Evolutionary conservation across 2,329 filamentous ascomycete species (phyloP).

Genomic region (Chrysoporthe cubensis): DNA sequence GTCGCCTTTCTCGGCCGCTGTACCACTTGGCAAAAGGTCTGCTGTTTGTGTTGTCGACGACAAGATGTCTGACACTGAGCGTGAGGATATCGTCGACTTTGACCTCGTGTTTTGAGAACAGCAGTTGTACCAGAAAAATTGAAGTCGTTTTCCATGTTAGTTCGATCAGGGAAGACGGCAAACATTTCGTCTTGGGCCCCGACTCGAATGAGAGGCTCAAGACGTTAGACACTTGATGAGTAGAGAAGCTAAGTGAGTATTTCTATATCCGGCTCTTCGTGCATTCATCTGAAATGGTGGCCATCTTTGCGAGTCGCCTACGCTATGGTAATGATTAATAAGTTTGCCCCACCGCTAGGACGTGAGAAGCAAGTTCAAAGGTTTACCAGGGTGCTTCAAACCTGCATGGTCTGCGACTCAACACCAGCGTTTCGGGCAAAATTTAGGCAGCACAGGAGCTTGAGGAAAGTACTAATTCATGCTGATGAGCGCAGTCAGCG

Average conservation of each 20-base stretch:
- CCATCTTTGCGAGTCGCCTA: constrained; percentile 63
- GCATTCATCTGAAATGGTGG: constrained; percentile 44
- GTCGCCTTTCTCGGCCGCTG: constrained; percentile 35
- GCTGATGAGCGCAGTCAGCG: constrained; percentile 36
- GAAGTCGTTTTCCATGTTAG: constrained; percentile 61
- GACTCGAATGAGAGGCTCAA: constrained; percentile 58
- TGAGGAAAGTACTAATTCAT: constrained; percentile 52
- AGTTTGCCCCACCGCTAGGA: constrained; percentile 58
- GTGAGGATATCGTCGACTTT: constrained; percentile 64
- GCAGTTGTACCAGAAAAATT: constrained; percentile 68
- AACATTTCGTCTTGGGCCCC: constrained; percentile 55
- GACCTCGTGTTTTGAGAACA: constrained; percentile 63
- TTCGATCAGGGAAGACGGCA: constrained; percentile 65
- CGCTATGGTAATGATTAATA: constrained; percentile 76
- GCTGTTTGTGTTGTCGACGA: constrained; percentile 59
- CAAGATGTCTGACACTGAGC: constrained; percentile 61
- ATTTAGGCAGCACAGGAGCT: too few relatives aligned
- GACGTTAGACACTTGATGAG: constrained; percentile 52
- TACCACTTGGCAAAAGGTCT: constrained; percentile 40
- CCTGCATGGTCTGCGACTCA: constrained; percentile 54
- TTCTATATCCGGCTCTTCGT: constrained; percentile 59
- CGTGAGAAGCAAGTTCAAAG: constrained; percentile 59
- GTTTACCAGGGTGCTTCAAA: constrained; percentile 54
- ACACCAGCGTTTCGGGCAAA: background rate
- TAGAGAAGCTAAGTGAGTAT: constrained; percentile 57